Evolutionary conservation across 1,139 yeast genomes (phyloP).

Genomic region (Saccharomyces hybrid): DNA sequence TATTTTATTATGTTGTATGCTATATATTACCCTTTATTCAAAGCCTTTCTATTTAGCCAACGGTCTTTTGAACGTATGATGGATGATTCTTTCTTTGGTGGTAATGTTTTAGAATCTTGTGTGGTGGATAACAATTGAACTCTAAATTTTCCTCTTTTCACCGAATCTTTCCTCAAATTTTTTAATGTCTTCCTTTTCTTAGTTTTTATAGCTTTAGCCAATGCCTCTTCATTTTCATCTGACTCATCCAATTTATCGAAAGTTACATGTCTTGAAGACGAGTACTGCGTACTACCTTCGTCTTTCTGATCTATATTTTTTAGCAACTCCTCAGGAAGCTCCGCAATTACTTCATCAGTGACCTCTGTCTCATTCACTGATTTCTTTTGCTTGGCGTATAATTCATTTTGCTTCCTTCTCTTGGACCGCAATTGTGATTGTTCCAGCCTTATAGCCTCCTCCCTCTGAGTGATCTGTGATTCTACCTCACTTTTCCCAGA

Average conservation of each 20-base stretch:
- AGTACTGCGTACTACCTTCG: constrained; percentile 7
- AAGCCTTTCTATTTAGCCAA: constrained; percentile 54
- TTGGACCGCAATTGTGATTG: constrained; percentile 39
- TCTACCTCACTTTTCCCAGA: constrained; percentile 29
- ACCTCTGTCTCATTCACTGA: constrained; percentile 18
- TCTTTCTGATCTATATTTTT: constrained; percentile 16
- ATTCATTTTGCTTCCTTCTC: constrained; percentile 43
- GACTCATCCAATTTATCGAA: constrained; percentile 27
- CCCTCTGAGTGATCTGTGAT: constrained; percentile 33
- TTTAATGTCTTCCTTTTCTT: constrained; percentile 39
- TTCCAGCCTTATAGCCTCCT: constrained; percentile 33
- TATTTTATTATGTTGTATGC: background rate
- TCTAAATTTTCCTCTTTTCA: constrained; percentile 50
- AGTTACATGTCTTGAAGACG: constrained; percentile 18
- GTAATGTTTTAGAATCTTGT: constrained; percentile 14
- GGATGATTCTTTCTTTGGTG: constrained; percentile 40
- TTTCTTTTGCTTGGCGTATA: constrained; percentile 37
- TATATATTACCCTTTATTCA: constrained; percentile 27
- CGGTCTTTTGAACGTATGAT: constrained; percentile 42
- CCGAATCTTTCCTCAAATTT: constrained; percentile 34
- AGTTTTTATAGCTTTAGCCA: constrained; percentile 31
- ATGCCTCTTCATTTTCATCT: constrained; percentile 15
- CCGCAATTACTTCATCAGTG: constrained; percentile 21
- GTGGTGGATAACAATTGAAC: constrained; percentile 31
- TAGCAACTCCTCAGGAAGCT: constrained; percentile 28